Percentiles rank a stretch among this genome's conserved stretches.
These are phyloP conservation scores for Solanum bulbocastanum DNA, from an alignment of 257 asterid species.

Conservation along the genomic window DNA sequence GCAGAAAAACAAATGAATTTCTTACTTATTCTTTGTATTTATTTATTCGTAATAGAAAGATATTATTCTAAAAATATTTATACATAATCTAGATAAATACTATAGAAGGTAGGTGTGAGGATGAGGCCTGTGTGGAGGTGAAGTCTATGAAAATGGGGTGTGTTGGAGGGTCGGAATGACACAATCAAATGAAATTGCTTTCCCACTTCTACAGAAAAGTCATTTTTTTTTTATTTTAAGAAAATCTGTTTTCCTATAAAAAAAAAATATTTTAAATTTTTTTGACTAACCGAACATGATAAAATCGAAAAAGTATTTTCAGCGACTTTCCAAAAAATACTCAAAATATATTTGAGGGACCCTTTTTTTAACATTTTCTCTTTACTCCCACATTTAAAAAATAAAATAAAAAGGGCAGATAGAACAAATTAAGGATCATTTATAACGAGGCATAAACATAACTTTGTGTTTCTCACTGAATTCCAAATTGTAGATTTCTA, in stretches of 20 bases:
- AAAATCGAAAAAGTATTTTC: background rate
- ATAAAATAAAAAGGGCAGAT: background rate
- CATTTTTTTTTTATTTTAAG: background rate
- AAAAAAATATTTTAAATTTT: background rate
- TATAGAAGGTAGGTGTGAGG: background rate
- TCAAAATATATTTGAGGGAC: background rate
- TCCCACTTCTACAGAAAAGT: background rate
- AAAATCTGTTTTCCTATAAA: background rate
- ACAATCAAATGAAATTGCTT: background rate
- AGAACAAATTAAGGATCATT: background rate
- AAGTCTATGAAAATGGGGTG: background rate
- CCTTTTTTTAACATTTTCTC: background rate
- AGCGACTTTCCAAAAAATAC: background rate
- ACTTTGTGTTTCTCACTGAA: background rate
- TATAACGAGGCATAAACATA: background rate
- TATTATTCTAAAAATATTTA: background rate
- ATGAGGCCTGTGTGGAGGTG: background rate
- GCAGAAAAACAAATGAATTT: background rate
- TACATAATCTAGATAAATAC: background rate
- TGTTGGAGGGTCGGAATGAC: background rate
- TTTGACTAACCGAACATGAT: background rate
- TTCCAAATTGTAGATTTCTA: background rate
- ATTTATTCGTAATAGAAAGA: background rate
- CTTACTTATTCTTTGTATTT: background rate
- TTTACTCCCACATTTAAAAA: background rate